phyloP scores from a whole-genome alignment of 2,329 filamentous ascomycete species.

The Periconia digitata region DNA sequence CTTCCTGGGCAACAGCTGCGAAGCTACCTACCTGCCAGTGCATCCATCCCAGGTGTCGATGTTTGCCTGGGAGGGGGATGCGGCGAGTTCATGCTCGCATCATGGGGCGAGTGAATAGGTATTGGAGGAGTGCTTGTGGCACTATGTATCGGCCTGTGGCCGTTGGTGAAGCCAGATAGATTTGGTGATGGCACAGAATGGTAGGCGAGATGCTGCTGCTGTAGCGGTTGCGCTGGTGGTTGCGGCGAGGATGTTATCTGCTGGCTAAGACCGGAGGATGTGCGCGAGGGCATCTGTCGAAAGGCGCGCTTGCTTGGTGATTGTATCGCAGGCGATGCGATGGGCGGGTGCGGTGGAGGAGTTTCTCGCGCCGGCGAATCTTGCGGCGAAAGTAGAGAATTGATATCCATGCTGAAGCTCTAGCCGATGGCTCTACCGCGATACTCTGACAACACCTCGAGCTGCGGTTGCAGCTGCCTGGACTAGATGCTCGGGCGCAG shows the following conservation, averaged over 20 bases:
- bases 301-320: slow-evolving; percentile 35
- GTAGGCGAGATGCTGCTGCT: slow-evolving; percentile 39
- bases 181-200: slow-evolving; percentile 34
- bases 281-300: slow-evolving; percentile 41
- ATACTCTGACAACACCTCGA: not conserved
- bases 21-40: slow-evolving; percentile 46
- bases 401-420: slow-evolving; percentile 49
- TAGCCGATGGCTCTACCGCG: not conserved
- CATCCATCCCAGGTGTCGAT: slow-evolving; percentile 52
- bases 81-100: slow-evolving; percentile 38
- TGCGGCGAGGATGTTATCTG: slow-evolving; percentile 38
- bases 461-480: not conserved
- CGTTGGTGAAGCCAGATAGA: slow-evolving; percentile 30
- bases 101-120: slow-evolving; percentile 29
- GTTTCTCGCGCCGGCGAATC: slow-evolving; percentile 45
- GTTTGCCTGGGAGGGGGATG: slow-evolving; percentile 41
- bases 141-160: slow-evolving; percentile 32
- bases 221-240: slow-evolving; percentile 31
- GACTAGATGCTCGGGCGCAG: not conserved
- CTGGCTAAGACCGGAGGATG: slow-evolving; percentile 49
- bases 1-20: not conserved
- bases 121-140: slow-evolving; percentile 32
- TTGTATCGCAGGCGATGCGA: slow-evolving; percentile 28
- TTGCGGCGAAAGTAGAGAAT: slow-evolving; percentile 51
- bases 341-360: slow-evolving; percentile 23